Conservation (phyloP, 495 filamentous ascomycete genomes). For the Penicillium odoratum region DNA sequence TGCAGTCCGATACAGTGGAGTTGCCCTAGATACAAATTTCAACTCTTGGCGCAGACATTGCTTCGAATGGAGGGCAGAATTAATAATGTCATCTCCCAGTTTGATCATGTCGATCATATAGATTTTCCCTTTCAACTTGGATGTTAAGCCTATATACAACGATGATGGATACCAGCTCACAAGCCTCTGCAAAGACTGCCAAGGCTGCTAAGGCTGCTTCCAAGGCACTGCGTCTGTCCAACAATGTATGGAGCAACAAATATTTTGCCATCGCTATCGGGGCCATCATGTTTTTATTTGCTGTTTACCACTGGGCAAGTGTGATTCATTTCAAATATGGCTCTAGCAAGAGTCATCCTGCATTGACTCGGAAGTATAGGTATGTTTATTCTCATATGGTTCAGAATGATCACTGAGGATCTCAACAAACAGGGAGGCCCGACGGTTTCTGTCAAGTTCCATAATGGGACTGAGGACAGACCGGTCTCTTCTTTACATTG, state of each 20-base stretch:
- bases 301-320: constrained; percentile 5
- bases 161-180: too few species aligned
- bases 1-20: too few species aligned
- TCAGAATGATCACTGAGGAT: too few species aligned
- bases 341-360: neutral
- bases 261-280: constrained; percentile 17
- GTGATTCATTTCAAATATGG: constrained; percentile 4
- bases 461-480: neutral
- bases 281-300: constrained; percentile 9
- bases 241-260: constrained; percentile 29
- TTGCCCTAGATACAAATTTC: too few species aligned
- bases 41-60: too few species aligned
- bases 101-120: too few species aligned
- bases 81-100: too few species aligned
- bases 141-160: too few species aligned
- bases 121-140: too few species aligned
- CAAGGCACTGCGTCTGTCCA: constrained; percentile 2
- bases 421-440: too few species aligned
- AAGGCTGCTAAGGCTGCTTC: constrained; percentile 3
- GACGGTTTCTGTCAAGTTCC: neutral
- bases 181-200: neutral
- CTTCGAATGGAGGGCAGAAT: too few species aligned
- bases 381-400: neutral
- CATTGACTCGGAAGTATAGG: constrained; percentile 1
- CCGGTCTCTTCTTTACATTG: constrained; percentile 6